phyloP scores from a whole-genome alignment of 208 protist species.

The Acanthamoeba lenticulata region DNA sequence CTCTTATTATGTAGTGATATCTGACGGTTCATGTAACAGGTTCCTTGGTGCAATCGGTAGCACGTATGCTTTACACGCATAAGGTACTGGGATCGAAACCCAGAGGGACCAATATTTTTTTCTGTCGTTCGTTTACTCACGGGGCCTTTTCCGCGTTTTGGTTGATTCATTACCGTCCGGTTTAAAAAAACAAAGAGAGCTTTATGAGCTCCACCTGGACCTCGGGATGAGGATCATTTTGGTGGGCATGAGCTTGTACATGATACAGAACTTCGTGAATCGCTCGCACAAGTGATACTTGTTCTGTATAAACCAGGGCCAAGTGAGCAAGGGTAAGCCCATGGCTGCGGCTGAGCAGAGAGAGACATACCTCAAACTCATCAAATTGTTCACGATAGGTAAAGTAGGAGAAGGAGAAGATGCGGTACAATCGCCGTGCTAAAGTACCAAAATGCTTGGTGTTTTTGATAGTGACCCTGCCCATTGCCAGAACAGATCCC shows the following conservation, averaged over 20 bases:
- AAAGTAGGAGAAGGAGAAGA: constrained; percentile 60
- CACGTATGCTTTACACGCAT: constrained; percentile 38
- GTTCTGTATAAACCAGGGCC: neutral
- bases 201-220: neutral
- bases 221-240: neutral
- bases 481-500: too few species aligned
- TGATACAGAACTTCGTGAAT: constrained; percentile 57
- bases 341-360: neutral
- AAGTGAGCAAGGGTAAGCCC: neutral
- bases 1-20: too few species aligned
- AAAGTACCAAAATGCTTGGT: constrained; percentile 62
- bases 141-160: too few species aligned
- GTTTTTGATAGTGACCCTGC: constrained; percentile 56
- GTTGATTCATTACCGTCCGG: too few species aligned
- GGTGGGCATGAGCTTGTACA: constrained; percentile 58
- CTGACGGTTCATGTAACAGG: too few species aligned
- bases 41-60: constrained; percentile 25
- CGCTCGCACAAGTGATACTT: constrained; percentile 65
- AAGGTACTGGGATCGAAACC: constrained; percentile 51
- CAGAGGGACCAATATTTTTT: neutral
- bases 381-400: constrained; percentile 30
- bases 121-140: too few species aligned
- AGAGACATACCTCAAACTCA: constrained; percentile 20
- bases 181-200: too few species aligned
- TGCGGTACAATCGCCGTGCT: constrained; percentile 40